Evolutionary conservation across 2,329 filamentous ascomycete species (phyloP).

Genomic region (Microthyrium microscopicum): DNA sequence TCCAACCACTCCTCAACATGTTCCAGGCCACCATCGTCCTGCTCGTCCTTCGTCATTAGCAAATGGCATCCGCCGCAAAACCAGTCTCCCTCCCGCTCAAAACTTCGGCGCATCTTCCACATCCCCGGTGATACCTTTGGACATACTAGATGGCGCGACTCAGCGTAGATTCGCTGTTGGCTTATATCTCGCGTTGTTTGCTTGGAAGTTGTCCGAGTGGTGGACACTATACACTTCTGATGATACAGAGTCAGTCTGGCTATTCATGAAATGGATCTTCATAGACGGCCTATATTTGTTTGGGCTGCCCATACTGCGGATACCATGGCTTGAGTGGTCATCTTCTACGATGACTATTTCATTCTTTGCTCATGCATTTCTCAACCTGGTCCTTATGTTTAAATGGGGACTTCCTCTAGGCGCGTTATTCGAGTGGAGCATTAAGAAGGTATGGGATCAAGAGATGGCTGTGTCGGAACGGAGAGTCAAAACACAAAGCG

Average conservation of each 20-base stretch:
- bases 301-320: conserved; percentile 68
- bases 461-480: conserved; percentile 89
- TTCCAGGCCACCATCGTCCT: background rate
- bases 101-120: background rate
- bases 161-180: conserved; percentile 76
- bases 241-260: conserved; percentile 70
- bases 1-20: conserved; percentile 49
- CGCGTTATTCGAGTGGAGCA: conserved; percentile 53
- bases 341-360: conserved; percentile 54
- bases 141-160: conserved; percentile 72
- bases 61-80: background rate
- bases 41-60: background rate
- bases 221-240: conserved; percentile 53
- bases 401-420: conserved; percentile 68
- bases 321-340: conserved; percentile 93
- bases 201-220: conserved; percentile 82
- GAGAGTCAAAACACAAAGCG: conserved; percentile 71
- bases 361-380: conserved; percentile 53
- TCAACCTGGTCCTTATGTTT: conserved; percentile 86
- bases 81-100: conserved; percentile 1
- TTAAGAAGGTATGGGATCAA: conserved; percentile 76
- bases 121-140: conserved; percentile 49
- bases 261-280: conserved; percentile 85
- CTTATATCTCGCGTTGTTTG: conserved; percentile 59
- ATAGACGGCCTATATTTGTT: conserved; percentile 81